These are phyloP conservation scores for Alternaria sp. DNA, from an alignment of 2,329 filamentous ascomycete species.

Conservation along the genomic window DNA sequence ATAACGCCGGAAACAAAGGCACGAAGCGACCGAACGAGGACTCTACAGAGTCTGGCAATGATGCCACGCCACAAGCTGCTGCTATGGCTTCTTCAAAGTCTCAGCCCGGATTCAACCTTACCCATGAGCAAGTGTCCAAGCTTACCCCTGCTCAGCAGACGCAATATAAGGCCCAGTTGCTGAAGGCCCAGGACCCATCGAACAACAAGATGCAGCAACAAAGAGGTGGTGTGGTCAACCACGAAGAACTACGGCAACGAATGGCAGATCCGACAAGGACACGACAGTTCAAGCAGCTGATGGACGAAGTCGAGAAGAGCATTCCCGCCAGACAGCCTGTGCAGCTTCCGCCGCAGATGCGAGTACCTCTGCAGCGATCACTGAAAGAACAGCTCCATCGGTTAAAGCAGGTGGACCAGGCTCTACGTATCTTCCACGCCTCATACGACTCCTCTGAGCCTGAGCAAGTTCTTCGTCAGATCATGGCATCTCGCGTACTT, in stretches of 20 bases:
- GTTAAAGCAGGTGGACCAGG: slow-evolving; percentile 43
- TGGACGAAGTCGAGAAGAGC: slow-evolving; percentile 40
- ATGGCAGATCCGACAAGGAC: slow-evolving; percentile 39
- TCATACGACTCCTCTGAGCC: slow-evolving; percentile 36
- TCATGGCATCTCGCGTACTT: slow-evolving; percentile 35
- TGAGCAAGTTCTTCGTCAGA: slow-evolving; percentile 36
- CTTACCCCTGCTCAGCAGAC: slow-evolving; percentile 45
- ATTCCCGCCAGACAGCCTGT: slow-evolving; percentile 33
- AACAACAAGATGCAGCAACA: slow-evolving; percentile 42
- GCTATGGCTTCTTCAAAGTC: slow-evolving; percentile 46
- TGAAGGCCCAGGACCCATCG: slow-evolving; percentile 46
- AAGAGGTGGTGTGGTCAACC: slow-evolving; percentile 26
- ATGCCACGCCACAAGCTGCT: slow-evolving; percentile 47
- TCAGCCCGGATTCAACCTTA: slow-evolving; percentile 41
- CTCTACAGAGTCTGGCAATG: slow-evolving; percentile 47
- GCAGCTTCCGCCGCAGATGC: slow-evolving; percentile 30
- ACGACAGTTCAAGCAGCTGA: slow-evolving; percentile 36
- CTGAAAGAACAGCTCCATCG: slow-evolving; percentile 36
- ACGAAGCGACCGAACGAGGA: slow-evolving; percentile 54
- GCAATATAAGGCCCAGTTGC: slow-evolving; percentile 42
- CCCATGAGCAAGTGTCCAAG: slow-evolving; percentile 46
- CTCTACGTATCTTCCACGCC: slow-evolving; percentile 42
- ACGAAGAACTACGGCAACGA: slow-evolving; percentile 36
- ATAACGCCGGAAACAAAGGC: slow-evolving; percentile 35
- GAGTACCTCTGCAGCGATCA: slow-evolving; percentile 37